These are phyloP conservation scores for Aspergillus proliferans DNA, from an alignment of 2,329 filamentous ascomycete genomes.

Conservation along the genomic window DNA sequence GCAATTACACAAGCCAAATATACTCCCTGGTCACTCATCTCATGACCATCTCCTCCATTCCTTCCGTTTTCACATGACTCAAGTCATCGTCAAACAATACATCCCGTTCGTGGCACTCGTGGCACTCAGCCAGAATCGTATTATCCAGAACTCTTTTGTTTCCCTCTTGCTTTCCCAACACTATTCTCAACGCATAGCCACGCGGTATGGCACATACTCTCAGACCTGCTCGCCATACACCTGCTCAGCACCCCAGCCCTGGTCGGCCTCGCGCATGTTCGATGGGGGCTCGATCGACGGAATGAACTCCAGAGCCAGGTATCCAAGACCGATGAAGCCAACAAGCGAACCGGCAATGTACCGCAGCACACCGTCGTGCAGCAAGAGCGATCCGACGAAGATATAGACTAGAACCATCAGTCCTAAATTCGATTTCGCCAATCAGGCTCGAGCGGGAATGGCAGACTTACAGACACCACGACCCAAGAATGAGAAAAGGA, in stretches of 20 bases:
- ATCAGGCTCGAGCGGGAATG: background rate
- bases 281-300: slow-evolving; percentile 72
- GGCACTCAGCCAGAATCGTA: slow-evolving; percentile 17
- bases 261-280: slow-evolving; percentile 74
- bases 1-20: background rate
- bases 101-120: slow-evolving; percentile 9
- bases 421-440: slow-evolving; percentile 4
- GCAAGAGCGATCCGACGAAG: slow-evolving; percentile 81
- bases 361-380: slow-evolving; percentile 61
- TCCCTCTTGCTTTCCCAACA: background rate
- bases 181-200: background rate
- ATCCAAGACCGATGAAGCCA: slow-evolving; percentile 70
- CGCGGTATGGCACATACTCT: background rate
- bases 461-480: slow-evolving; percentile 80
- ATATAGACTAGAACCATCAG: slow-evolving; percentile 67
- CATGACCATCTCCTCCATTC: no score
- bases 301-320: slow-evolving; percentile 68
- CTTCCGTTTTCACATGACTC: background rate
- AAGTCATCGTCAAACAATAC: background rate
- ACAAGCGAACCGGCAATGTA: slow-evolving; percentile 73
- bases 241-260: slow-evolving; percentile 71
- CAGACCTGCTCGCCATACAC: slow-evolving; percentile 45
- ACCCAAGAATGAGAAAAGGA: slow-evolving; percentile 95
- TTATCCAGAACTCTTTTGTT: slow-evolving; percentile 8
- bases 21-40: no score